Conservation (phyloP, 73 alveolate genomes). For the Tetrahymena malaccensis region DNA sequence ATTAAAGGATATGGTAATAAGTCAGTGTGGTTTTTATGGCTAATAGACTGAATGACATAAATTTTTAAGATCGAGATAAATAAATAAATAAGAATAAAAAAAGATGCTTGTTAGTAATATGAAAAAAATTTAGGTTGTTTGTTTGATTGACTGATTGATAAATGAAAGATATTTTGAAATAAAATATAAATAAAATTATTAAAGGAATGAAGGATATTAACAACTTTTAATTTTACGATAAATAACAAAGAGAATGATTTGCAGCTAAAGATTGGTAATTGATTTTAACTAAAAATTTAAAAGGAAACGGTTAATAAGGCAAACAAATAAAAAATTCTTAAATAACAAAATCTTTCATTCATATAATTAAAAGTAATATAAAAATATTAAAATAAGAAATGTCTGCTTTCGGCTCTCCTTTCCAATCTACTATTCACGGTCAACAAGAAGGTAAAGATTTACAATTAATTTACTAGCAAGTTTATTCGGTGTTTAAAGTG, state of each 20-base stretch:
- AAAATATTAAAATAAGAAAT: background rate
- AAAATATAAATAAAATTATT: background rate
- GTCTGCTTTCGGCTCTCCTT: background rate
- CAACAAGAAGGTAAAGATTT: background rate
- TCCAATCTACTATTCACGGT: background rate
- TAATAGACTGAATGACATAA: background rate
- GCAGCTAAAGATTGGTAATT: background rate
- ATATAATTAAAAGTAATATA: background rate
- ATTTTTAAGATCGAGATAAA: background rate
- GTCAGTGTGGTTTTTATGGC: background rate
- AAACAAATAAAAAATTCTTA: background rate
- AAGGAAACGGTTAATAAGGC: background rate
- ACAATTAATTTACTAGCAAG: background rate
- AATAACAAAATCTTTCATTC: background rate
- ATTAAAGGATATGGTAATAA: background rate
- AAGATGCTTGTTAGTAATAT: background rate
- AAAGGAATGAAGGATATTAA: background rate
- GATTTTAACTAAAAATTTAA: background rate
- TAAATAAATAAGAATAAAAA: no score
- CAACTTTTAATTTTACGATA: background rate
- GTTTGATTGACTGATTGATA: background rate
- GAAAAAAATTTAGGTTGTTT: background rate
- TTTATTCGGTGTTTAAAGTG: background rate
- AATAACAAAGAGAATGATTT: background rate
- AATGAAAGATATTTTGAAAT: background rate